A percentile compares a stretch with the other conserved stretches of the same genome.
These are phyloP conservation scores for Scutellaria galericulata DNA, from an alignment of 257 asterid genomes.

Conservation along the genomic window DNA sequence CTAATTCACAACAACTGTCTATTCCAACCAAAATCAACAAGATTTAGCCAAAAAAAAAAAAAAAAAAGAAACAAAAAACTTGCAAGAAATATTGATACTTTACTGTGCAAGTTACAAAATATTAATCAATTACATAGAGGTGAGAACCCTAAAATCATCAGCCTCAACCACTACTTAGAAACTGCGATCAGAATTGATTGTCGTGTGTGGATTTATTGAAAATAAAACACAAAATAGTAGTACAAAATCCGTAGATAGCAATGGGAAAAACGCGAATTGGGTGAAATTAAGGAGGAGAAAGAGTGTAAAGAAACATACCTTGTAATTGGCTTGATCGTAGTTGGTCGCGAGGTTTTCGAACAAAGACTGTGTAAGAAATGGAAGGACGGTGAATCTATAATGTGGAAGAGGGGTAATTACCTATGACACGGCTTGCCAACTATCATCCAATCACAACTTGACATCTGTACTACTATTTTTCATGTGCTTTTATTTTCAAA, in stretches of 20 bases:
- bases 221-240: background rate
- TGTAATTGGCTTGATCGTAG: constrained; percentile 21
- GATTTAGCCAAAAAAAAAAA: background rate
- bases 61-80: background rate
- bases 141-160: constrained; percentile 21
- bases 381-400: constrained; percentile 25
- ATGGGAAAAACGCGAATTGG: background rate
- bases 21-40: constrained; percentile 25
- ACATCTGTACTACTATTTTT: constrained; percentile 11
- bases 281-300: background rate
- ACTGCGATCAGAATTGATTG: constrained; percentile 24
- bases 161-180: constrained; percentile 26
- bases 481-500: background rate
- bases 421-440: constrained; percentile 40
- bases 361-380: constrained; percentile 30
- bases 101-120: background rate
- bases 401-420: constrained; percentile 2
- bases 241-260: background rate
- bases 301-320: constrained; percentile 31
- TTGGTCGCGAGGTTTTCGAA: constrained; percentile 28
- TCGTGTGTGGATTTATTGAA: background rate
- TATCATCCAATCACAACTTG: constrained; percentile 31
- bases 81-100: background rate
- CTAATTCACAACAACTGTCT: constrained; percentile 10
- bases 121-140: background rate